Evolutionary conservation across 768 basidiomycete species (phyloP), one percentile per base, ranked within the genome.

Genomic region (Serendipita sp.): DNA sequence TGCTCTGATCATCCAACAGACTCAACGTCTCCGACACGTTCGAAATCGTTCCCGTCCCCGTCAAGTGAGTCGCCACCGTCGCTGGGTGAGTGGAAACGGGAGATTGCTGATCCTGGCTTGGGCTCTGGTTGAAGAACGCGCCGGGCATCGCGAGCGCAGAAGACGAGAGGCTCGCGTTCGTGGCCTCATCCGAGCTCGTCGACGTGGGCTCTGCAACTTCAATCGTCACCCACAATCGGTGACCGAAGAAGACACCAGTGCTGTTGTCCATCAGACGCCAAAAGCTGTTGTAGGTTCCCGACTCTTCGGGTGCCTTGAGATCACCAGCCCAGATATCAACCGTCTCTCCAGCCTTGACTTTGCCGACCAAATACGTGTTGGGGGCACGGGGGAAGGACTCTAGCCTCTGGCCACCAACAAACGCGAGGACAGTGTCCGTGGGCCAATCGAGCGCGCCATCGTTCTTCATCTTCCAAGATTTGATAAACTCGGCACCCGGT

Each of bases 401-500:
- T 47, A 90, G 76, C n/a, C 77, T 74, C 44, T 84, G 82, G 16
- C 90, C 90, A 7, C 83, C 86, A 51, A 86, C 82, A 69, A 84
- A 91, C 8, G 81, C 78, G 16, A 92, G 73, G 69, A 83, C 79
- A 0, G 89, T 89, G 11, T 75, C 74, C 32, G 80, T 77, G 0
- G 87, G 87, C 89, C 89, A 92, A 18, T 83, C 78, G 3, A 72
- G 64, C 13, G 69, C 70, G 15, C 89, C 85, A 68, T 80, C 80
- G 69, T 93, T 93, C 35, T 77, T 67, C 77, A 91, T 79, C 65
- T 78, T 77, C 90, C 90, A 93, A 23, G 83, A 83, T 74, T 91
- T 92, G 64, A 90, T 81, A 69, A 92, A 93, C 71, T 88, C 88
- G 0, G 88, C 88, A 38, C 90, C 90, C 4, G 88, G 84, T 35